phyloP scores from a whole-genome alignment of 768 basidiomycete genomes.

The Rubroboletus satanas region DNA sequence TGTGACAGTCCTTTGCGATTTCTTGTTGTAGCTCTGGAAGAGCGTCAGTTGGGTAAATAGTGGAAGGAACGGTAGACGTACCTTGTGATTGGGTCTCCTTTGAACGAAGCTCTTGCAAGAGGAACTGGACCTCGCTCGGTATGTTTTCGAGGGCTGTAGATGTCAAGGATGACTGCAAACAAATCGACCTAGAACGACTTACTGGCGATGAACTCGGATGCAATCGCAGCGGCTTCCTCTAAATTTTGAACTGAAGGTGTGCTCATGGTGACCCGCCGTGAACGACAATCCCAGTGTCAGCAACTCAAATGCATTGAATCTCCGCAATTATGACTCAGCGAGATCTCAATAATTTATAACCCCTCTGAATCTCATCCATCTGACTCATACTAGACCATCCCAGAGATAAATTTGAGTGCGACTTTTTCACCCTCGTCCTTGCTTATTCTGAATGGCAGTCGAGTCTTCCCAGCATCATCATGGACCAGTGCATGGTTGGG shows the following conservation, averaged over 20 bases:
- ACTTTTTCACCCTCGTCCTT: not conserved
- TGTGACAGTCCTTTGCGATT: conserved; percentile 41
- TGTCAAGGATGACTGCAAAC: not conserved
- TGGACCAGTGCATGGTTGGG: not conserved
- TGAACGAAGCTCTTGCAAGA: conserved; percentile 46
- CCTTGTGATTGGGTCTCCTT: conserved; percentile 44
- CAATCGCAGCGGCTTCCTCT: conserved; percentile 48
- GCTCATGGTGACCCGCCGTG: conserved; percentile 25
- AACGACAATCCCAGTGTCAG: conserved; percentile 4
- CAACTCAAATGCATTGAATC: conserved; percentile 13
- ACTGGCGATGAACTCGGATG: conserved; percentile 49
- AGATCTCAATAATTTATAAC: not conserved
- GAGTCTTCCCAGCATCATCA: conserved; percentile 9
- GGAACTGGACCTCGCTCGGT: conserved; percentile 44
- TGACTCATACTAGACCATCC: no score
- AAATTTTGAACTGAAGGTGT: conserved; percentile 36
- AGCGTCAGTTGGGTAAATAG: not conserved
- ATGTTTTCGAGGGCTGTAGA: conserved; percentile 46
- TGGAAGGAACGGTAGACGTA: conserved; percentile 4
- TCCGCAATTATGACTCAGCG: conserved; percentile 24
- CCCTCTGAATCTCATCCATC: no score
- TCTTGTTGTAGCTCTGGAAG: conserved; percentile 40
- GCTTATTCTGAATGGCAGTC: not conserved
- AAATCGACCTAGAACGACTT: conserved; percentile 14
- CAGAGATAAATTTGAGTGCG: not conserved